Evolutionary conservation across 805 yeast species (phyloP), one percentile per base, ranked within the genome.

Genomic region (Candida maesae): DNA sequence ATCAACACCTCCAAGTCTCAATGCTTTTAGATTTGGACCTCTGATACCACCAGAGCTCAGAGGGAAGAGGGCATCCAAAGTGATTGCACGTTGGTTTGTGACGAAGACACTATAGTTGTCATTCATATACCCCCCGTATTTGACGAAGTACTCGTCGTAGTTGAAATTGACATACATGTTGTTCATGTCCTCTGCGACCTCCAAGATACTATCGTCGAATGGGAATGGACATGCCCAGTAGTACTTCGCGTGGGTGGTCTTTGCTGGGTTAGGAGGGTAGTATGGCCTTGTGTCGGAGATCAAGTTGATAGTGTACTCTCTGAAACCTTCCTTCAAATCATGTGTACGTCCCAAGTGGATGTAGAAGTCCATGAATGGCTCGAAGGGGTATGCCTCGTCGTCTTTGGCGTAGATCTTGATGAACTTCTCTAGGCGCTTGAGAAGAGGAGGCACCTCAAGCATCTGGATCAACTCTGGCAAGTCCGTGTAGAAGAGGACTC

Each of bases 301-400:
- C 28, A 21, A 21, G 28, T 33, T 33, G 36, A 33, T 33, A 6
- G 28, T n/a, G 28, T 23, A 33, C 25, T 33, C 36, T 6, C 13
- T 16, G 17, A 18, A 33, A 15, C 18, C 31, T 12, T 28, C 18
- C 6, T n/a, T 6, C 17, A 7, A 7, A 28, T 4, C 8, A 13
- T 11, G 8, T 9, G 12, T 14, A 5, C 15, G n/a, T 8, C 16
- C 11, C 5, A 24, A 14, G 17, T 13, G 11, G 17, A 20, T 21
- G 27, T 15, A 9, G 36, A 33, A n/a, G 28, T n/a, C 20, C 14
- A 11, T 8, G 17, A 33, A 33, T 6, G 28, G 36, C 17, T 21
- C 28, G 28, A 21, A 33, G 6, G 14, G 19, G 28, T 11, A 21
- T 6, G 8, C n/a, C 11, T 13, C 16, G 17, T 18, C 14, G n/a